A percentile compares a stretch with the other conserved stretches of the same genome.
phyloP scores from a whole-genome alignment of 1,284 basidiomycete species.

The Boletus mariae region DNA sequence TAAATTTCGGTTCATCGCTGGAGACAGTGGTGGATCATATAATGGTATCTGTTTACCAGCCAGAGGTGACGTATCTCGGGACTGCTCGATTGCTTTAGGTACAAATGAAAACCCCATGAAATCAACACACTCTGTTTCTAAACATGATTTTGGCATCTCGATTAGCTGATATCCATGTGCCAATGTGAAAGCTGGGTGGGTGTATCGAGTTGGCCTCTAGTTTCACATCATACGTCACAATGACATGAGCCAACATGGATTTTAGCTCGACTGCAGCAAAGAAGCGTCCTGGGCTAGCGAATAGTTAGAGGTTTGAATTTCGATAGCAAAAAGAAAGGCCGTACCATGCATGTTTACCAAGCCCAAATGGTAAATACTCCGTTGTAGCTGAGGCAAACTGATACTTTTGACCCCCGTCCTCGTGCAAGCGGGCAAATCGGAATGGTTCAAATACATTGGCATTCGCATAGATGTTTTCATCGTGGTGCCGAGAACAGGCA shows the following conservation, averaged over 20 bases:
- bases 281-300: slow-evolving; percentile 12
- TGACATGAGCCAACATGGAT: slow-evolving; percentile 11
- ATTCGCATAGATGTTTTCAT: slow-evolving; percentile 25
- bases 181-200: slow-evolving; percentile 8
- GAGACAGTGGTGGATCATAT: no score
- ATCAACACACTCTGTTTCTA: slow-evolving; percentile 7
- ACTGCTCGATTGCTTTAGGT: no score
- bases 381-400: slow-evolving; percentile 13
- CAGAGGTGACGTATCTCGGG: no score
- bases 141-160: slow-evolving; percentile 14
- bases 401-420: slow-evolving; percentile 13
- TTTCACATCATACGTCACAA: slow-evolving; percentile 10
- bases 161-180: not conserved
- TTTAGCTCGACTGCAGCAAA: slow-evolving; percentile 8
- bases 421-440: slow-evolving; percentile 27
- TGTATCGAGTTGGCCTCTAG: slow-evolving; percentile 24
- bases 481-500: slow-evolving; percentile 22
- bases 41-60: no score
- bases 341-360: slow-evolving; percentile 16
- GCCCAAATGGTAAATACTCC: slow-evolving; percentile 14
- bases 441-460: slow-evolving; percentile 32
- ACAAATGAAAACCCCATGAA: no score
- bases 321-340: not conserved
- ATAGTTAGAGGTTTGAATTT: not conserved
- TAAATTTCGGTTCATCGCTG: no score